phyloP scores from a whole-genome alignment of 805 yeast genomes.

The Pichia scutulata region DNA sequence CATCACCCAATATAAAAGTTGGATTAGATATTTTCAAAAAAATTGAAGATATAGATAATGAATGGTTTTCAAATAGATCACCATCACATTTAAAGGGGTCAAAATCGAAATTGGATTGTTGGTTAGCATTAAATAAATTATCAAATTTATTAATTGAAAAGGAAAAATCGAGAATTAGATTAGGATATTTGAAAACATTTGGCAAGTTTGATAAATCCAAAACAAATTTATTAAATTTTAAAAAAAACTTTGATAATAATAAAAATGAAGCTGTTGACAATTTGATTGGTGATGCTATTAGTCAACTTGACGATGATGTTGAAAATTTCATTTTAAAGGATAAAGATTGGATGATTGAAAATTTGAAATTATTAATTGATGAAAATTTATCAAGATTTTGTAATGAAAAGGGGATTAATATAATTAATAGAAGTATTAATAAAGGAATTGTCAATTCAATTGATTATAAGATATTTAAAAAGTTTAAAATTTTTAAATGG shows the following conservation, averaged over 20 bases:
- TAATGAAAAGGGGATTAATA: constrained; percentile 17
- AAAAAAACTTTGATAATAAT: constrained; percentile 4
- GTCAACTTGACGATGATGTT: neutral
- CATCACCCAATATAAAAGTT: constrained; percentile 11
- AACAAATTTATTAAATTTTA: constrained; percentile 1
- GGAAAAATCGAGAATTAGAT: constrained; percentile 14
- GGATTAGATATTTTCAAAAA: constrained; percentile 12
- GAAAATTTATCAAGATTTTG: constrained; percentile 27
- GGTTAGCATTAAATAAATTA: constrained; percentile 17
- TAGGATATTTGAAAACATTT: constrained; percentile 16
- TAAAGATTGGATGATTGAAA: constrained; percentile 20
- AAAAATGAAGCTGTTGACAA: neutral
- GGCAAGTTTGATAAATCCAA: neutral
- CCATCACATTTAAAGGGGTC: constrained; percentile 6
- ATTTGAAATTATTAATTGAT: constrained; percentile 24
- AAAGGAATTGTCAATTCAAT: constrained; percentile 13
- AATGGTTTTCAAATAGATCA: constrained; percentile 10
- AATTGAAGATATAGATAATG: constrained; percentile 8
- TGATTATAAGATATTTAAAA: constrained; percentile 26
- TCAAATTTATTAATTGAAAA: constrained; percentile 18
- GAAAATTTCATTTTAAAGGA: neutral
- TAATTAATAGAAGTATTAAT: constrained; percentile 23
- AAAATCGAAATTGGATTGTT: constrained; percentile 8
- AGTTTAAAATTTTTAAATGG: constrained; percentile 25
- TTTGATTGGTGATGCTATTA: neutral